Conservation (phyloP, 176 grass and related monocot species). For the Echinochloa phyllopogon region DNA sequence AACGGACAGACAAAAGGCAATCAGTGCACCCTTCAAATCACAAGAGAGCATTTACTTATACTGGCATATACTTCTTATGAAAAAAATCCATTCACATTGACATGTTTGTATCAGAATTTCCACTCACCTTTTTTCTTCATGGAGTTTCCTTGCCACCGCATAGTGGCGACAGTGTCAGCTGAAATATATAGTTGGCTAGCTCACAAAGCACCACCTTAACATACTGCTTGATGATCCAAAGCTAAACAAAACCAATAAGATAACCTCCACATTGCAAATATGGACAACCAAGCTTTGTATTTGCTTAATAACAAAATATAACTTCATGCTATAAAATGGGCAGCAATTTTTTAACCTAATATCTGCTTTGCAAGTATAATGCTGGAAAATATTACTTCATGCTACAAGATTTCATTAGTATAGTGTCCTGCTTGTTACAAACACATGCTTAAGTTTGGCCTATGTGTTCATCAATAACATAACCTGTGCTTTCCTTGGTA, state of each 20-base stretch:
- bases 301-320: not conserved
- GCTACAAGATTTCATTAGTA: not conserved
- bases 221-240: conserved; percentile 13
- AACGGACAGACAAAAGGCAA: not conserved
- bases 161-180: not conserved
- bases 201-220: not conserved
- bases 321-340: not conserved
- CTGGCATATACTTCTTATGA: not conserved
- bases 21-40: not conserved
- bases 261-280: conserved; percentile 2
- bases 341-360: not conserved
- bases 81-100: too few relatives aligned
- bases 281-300: not conserved
- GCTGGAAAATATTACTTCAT: conserved; percentile 4
- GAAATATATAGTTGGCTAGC: not conserved
- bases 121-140: conserved; percentile 20
- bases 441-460: not conserved
- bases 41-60: not conserved
- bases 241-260: not conserved
- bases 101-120: too few relatives aligned
- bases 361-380: not conserved
- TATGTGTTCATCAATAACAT: not conserved
- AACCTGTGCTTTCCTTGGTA: conserved; percentile 48
- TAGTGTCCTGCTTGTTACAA: not conserved
- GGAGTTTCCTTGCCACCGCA: not conserved